phyloP scores from a whole-genome alignment of 2,329 filamentous ascomycete genomes.

The Fusarium oxysporum region DNA sequence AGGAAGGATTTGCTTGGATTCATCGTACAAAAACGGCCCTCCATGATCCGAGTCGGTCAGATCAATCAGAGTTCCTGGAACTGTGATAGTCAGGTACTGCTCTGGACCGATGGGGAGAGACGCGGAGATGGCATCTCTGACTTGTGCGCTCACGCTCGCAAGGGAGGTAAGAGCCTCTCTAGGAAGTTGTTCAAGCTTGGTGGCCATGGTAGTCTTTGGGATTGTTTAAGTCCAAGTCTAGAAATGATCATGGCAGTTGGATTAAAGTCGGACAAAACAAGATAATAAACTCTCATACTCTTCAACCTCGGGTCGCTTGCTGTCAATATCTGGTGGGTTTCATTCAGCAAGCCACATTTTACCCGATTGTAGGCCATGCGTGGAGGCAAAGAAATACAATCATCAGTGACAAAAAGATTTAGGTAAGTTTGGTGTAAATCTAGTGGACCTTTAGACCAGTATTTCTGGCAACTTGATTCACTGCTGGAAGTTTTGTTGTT shows the following conservation, averaged over 20 bases:
- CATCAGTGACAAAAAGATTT: accelerated
- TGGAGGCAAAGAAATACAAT: too few species aligned
- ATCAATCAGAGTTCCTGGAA: background rate
- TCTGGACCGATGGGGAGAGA: background rate
- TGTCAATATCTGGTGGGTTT: background rate
- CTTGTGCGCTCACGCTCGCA: background rate
- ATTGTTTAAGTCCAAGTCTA: too few species aligned
- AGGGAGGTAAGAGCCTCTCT: background rate
- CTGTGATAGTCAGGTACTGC: background rate
- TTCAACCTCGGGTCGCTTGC: too few species aligned
- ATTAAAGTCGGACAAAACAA: accelerated
- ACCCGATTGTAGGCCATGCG: accelerated
- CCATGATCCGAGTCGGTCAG: background rate
- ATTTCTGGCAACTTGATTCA: background rate
- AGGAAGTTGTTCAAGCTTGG: background rate
- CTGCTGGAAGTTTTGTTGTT: background rate
- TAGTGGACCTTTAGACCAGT: accelerated
- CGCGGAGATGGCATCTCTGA: background rate
- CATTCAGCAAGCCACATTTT: background rate
- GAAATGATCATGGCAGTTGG: background rate
- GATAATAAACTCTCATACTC: too few species aligned
- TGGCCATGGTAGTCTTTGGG: background rate
- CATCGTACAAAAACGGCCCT: background rate
- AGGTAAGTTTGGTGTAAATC: too few species aligned
- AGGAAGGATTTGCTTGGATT: accelerated